Percentiles rank a stretch among this genome's conserved stretches.
phyloP scores from a whole-genome alignment of 164 flowering plant genomes.

The Kingdonia uniflora region DNA sequence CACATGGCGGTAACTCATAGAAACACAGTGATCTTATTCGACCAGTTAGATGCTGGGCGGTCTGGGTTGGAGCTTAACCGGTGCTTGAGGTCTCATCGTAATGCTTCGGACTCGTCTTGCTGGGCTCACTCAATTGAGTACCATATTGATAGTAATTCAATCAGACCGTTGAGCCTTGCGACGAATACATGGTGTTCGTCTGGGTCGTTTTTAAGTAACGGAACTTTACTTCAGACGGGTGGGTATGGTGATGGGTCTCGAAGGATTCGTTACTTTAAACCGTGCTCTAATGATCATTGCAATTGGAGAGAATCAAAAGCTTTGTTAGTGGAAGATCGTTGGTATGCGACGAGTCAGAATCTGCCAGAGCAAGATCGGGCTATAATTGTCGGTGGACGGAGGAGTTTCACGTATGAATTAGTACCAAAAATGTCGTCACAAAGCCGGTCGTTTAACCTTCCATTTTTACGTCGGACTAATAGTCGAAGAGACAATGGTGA shows the following conservation, averaged over 20 bases:
- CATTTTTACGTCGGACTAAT: conserved; percentile 39
- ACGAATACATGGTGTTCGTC: conserved; percentile 79
- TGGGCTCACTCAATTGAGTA: conserved; percentile 77
- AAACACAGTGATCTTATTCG: conserved; percentile 54
- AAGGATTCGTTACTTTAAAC: conserved; percentile 30
- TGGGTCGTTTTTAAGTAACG: conserved; percentile 52
- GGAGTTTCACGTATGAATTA: conserved; percentile 44
- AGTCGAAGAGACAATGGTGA: conserved; percentile 20
- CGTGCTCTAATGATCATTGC: conserved; percentile 34
- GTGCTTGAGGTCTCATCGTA: conserved; percentile 10
- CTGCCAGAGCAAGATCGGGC: conserved; percentile 44
- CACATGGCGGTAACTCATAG: conserved; percentile 60
- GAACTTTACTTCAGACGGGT: conserved; percentile 51
- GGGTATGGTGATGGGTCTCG: conserved; percentile 37
- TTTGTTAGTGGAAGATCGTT: conserved; percentile 22
- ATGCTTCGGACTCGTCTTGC: conserved; percentile 32
- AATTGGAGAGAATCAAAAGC: conserved; percentile 32
- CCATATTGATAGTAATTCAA: conserved; percentile 21
- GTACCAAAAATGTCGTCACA: conserved; percentile 26
- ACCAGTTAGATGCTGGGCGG: conserved; percentile 36
- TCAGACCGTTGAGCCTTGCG: conserved; percentile 35
- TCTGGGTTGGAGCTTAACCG: conserved; percentile 28
- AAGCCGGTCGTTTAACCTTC: conserved; percentile 30
- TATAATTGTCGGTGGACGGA: conserved; percentile 54
- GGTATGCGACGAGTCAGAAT: conserved; percentile 48